Conservation (phyloP, 2,329 filamentous ascomycete species). For the Rhinocladiella similis region DNA sequence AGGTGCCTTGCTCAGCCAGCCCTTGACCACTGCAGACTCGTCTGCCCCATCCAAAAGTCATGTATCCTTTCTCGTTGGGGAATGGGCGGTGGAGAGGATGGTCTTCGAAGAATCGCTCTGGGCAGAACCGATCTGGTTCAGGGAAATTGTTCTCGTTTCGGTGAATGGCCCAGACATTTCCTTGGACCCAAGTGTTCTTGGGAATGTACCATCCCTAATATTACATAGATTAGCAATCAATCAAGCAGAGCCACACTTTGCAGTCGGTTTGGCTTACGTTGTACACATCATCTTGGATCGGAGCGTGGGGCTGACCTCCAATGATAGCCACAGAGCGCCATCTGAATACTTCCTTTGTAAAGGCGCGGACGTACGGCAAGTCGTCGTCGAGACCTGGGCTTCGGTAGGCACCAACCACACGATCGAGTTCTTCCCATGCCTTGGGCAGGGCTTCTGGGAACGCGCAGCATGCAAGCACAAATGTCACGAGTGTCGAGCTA, state of each 20-base stretch:
- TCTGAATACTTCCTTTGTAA: conserved; percentile 58
- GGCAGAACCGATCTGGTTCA: conserved; percentile 45
- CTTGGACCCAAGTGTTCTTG: conserved; percentile 46
- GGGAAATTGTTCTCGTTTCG: conserved; percentile 45
- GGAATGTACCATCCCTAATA: conserved; percentile 51
- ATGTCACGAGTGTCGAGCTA: conserved; percentile 34
- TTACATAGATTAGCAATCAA: background rate
- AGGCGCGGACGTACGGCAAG: conserved; percentile 55
- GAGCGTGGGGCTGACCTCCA: conserved; percentile 49
- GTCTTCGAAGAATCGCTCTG: conserved; percentile 39
- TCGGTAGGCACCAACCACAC: conserved; percentile 50
- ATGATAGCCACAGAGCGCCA: conserved; percentile 34
- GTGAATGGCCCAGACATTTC: conserved; percentile 45
- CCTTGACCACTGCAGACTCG: conserved; percentile 34
- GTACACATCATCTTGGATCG: conserved; percentile 51
- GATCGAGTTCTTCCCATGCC: conserved; percentile 52
- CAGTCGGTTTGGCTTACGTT: conserved; percentile 39
- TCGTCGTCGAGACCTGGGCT: conserved; percentile 48
- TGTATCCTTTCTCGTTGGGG: conserved; percentile 46
- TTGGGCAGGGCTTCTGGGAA: conserved; percentile 47
- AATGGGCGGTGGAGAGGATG: conserved; percentile 33
- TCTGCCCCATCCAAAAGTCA: conserved; percentile 58
- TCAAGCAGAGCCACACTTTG: conserved; percentile 22
- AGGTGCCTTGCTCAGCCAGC: conserved; percentile 38
- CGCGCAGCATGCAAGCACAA: conserved; percentile 33